These are phyloP conservation scores for Paragyromitra xinjiangensis DNA, from an alignment of 495 filamentous ascomycete species.

Conservation along the genomic window DNA sequence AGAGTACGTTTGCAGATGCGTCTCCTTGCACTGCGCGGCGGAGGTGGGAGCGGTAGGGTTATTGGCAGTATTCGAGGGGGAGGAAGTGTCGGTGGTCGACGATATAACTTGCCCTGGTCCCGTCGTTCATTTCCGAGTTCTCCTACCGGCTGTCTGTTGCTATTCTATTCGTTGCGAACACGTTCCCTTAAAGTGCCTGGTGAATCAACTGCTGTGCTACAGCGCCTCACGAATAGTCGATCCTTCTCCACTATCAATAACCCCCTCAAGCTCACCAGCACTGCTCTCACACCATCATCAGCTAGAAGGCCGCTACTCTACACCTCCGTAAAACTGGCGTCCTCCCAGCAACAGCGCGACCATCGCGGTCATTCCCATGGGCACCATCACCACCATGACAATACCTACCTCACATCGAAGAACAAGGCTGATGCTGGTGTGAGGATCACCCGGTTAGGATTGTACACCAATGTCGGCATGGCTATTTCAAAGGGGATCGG, in stretches of 20 bases:
- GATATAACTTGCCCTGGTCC: conserved; percentile 42
- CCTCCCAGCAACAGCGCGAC: conserved; percentile 43
- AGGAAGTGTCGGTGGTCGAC: conserved; percentile 26
- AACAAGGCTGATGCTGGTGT: conserved; percentile 95
- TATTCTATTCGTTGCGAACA: conserved; percentile 42
- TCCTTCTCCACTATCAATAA: conserved; percentile 33
- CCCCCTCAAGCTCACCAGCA: conserved; percentile 17
- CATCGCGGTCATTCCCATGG: conserved; percentile 58
- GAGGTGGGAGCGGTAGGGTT: not conserved
- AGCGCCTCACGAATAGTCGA: conserved; percentile 22
- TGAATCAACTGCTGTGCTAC: conserved; percentile 32
- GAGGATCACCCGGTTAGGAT: conserved; percentile 89
- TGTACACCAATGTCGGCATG: conserved; percentile 93
- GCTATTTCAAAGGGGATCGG: conserved; percentile 90
- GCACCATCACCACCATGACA: conserved; percentile 80
- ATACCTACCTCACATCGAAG: conserved; percentile 83
- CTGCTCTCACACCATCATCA: conserved; percentile 10
- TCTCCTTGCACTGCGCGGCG: conserved; percentile 39
- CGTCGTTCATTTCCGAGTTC: conserved; percentile 15
- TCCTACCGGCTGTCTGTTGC: conserved; percentile 19
- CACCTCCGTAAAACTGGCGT: conserved; percentile 41
- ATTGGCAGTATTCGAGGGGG: conserved; percentile 15
- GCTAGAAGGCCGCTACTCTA: conserved; percentile 31
- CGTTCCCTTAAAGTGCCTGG: conserved; percentile 30
- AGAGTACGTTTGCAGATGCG: conserved; percentile 37